phyloP scores from a whole-genome alignment of 768 basidiomycete species.

The Pleurotus sapidus region DNA sequence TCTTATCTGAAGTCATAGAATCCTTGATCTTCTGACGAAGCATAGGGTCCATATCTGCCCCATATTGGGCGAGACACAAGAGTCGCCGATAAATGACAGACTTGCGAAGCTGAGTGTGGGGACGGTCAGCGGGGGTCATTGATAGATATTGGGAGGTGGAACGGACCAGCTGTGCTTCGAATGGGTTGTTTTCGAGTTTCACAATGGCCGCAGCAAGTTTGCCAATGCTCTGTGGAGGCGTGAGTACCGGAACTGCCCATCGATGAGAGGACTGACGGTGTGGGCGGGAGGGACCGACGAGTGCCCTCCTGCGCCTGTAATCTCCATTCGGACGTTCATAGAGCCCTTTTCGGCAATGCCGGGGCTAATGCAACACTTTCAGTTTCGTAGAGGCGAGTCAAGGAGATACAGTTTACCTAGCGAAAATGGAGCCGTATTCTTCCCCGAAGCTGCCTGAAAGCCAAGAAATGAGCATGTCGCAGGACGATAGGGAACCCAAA shows the following conservation, averaged over 20 bases:
- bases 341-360: slow-evolving; percentile 76
- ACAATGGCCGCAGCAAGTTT: too few relatives aligned
- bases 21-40: too few relatives aligned
- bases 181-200: too few relatives aligned
- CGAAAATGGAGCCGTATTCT: slow-evolving; percentile 51
- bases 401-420: slow-evolving; percentile 18
- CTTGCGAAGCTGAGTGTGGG: too few relatives aligned
- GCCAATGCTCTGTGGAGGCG: too few relatives aligned
- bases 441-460: slow-evolving; percentile 41
- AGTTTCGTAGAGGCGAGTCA: too few relatives aligned
- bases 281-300: slow-evolving; percentile 70
- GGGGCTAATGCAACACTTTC: slow-evolving; percentile 24
- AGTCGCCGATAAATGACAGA: too few relatives aligned
- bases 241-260: not conserved
- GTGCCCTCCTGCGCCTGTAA: slow-evolving; percentile 76
- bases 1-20: too few relatives aligned
- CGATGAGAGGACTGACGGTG: too few relatives aligned
- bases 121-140: not conserved
- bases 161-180: too few relatives aligned
- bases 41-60: too few relatives aligned
- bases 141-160: not conserved
- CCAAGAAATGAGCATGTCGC: not conserved
- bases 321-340: slow-evolving; percentile 56
- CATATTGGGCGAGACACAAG: too few relatives aligned
- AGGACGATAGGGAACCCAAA: not conserved